phyloP scores from a whole-genome alignment of 1,284 basidiomycete species.

The Boletus calvinii region DNA sequence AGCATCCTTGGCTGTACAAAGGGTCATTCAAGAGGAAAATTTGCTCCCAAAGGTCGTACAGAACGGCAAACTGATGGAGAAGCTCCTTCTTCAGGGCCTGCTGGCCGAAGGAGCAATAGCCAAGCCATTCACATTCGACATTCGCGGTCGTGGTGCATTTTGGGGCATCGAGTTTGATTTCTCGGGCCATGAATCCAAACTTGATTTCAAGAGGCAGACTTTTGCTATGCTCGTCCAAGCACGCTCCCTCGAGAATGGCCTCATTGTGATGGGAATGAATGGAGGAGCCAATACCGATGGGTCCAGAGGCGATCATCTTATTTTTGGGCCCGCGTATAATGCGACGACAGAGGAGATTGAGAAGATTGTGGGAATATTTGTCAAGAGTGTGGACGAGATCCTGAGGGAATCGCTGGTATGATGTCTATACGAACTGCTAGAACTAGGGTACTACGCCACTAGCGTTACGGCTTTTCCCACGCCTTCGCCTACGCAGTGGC shows the following conservation, averaged over 20 bases:
- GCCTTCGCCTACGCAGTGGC: conserved; percentile 27
- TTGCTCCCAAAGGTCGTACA: conserved; percentile 63
- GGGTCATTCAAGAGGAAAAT: conserved; percentile 65
- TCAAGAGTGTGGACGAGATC: conserved; percentile 62
- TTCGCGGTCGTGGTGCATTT: conserved; percentile 78
- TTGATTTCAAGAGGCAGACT: conserved; percentile 50
- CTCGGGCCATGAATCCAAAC: conserved; percentile 37
- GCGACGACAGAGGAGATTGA: conserved; percentile 64
- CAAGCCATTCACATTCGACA: conserved; percentile 68
- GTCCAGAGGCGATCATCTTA: conserved; percentile 65
- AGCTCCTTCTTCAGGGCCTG: conserved; percentile 55
- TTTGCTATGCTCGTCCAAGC: conserved; percentile 69
- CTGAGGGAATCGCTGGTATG: conserved; percentile 38
- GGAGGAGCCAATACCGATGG: conserved; percentile 71
- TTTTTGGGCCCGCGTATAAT: conserved; percentile 76
- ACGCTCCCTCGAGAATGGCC: conserved; percentile 58
- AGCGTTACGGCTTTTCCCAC: conserved; percentile 28
- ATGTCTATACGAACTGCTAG: neutral
- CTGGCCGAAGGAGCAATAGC: conserved; percentile 52
- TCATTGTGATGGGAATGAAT: conserved; percentile 70
- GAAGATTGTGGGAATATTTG: conserved; percentile 61
- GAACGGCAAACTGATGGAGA: conserved; percentile 62
- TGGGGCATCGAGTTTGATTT: conserved; percentile 84
- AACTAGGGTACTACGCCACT: conserved; percentile 8
- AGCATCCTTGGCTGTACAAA: conserved; percentile 77